A percentile compares a stretch with the other conserved stretches of the same genome.
These are phyloP conservation scores for Corchorus capsularis DNA, from an alignment of 345 rosid species.

Conservation along the genomic window DNA sequence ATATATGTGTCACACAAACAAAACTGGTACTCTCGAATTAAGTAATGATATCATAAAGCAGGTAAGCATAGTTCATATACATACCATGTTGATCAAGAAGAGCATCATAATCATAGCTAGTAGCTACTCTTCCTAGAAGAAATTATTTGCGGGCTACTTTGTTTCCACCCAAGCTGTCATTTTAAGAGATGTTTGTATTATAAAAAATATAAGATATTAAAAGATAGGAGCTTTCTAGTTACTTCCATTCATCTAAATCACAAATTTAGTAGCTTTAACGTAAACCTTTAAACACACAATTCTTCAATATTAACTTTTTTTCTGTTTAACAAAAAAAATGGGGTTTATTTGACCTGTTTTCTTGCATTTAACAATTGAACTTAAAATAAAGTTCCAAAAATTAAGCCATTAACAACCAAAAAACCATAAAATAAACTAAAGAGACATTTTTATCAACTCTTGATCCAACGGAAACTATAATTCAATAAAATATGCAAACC, in stretches of 20 bases:
- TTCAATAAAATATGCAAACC: background rate
- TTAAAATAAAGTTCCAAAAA: background rate
- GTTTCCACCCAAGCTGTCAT: too few relatives aligned
- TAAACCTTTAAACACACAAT: conserved; percentile 16
- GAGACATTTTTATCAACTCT: background rate
- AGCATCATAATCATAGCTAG: conserved; percentile 97
- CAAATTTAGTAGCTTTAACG: conserved; percentile 5
- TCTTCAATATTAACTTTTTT: background rate
- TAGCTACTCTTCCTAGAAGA: too few relatives aligned
- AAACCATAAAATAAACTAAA: background rate
- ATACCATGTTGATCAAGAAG: conserved; percentile 94
- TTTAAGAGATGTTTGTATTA: too few relatives aligned
- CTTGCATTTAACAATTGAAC: background rate
- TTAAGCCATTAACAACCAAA: background rate
- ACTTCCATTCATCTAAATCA: conserved; percentile 11
- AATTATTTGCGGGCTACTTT: too few relatives aligned
- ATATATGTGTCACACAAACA: background rate
- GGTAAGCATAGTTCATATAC: conserved; percentile 11
- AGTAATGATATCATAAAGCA: conserved; percentile 6
- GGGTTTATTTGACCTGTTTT: background rate
- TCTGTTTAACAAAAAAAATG: background rate
- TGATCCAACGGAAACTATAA: background rate
- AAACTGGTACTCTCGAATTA: background rate
- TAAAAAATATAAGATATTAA: too few relatives aligned
- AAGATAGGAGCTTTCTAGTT: too few relatives aligned